phyloP scores from a whole-genome alignment of 2,329 filamentous ascomycete species.

The Fusarium sp. region DNA sequence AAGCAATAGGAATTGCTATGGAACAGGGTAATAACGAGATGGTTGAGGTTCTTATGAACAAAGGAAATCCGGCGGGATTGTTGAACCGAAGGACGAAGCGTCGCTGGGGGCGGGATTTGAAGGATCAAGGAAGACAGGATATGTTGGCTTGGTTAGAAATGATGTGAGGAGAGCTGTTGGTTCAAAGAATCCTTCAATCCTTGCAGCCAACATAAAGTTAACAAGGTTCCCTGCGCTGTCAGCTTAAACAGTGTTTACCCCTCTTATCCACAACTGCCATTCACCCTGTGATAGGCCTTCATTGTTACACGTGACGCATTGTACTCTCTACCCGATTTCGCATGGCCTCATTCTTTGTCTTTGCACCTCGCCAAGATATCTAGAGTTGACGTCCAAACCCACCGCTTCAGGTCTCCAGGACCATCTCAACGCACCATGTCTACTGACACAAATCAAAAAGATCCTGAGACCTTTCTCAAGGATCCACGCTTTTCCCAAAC shows the following conservation, averaged over 20 bases:
- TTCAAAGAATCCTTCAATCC: too few species aligned
- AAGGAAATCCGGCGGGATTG: neutral
- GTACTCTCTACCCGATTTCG: neutral
- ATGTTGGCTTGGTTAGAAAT: neutral
- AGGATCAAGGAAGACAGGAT: neutral
- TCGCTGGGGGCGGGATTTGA: neutral
- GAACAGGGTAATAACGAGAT: neutral
- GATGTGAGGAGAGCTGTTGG: neutral
- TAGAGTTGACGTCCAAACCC: fast-evolving
- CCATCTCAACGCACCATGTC: neutral
- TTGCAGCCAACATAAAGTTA: neutral
- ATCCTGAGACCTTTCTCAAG: conserved; percentile 1
- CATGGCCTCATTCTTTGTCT: neutral
- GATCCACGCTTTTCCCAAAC: conserved; percentile 27
- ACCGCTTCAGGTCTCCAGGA: fast-evolving
- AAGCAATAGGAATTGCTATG: neutral
- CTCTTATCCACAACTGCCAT: neutral
- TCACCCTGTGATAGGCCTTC: neutral
- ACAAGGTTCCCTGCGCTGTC: too few species aligned
- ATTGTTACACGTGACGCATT: conserved; percentile 2
- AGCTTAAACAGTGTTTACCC: neutral
- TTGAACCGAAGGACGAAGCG: neutral
- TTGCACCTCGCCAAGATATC: neutral
- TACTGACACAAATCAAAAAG: neutral
- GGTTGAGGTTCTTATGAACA: neutral